These are phyloP conservation scores for Mortierella hygrophila DNA, from an alignment of 192 early-diverging fungal species.

Conservation along the genomic window DNA sequence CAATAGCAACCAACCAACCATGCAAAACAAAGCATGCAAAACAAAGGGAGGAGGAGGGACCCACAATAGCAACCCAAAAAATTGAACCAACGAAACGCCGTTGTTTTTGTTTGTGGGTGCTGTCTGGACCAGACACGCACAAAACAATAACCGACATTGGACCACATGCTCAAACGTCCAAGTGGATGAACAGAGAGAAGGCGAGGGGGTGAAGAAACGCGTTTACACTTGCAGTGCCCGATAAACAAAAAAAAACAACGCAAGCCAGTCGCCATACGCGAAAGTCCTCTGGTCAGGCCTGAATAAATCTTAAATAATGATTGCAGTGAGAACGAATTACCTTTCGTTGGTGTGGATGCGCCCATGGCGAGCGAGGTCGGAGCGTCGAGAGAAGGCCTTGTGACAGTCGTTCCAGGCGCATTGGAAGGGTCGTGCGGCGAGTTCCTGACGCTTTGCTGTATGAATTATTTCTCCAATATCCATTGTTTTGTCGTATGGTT, in stretches of 20 bases:
- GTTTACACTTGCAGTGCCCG: neutral
- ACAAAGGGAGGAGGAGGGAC: neutral
- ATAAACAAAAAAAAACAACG: neutral
- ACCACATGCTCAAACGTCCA: conserved; percentile 1
- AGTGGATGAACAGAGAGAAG: neutral
- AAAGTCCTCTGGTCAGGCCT: neutral
- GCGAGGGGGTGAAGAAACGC: neutral
- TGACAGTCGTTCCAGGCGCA: conserved; percentile 72
- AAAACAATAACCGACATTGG: neutral
- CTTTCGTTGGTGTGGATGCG: conserved; percentile 87
- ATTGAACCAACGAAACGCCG: neutral
- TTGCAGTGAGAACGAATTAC: conserved; percentile 8
- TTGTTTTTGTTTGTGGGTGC: neutral
- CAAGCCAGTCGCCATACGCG: too few species aligned
- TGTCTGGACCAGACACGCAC: neutral
- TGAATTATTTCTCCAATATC: conserved; percentile 70
- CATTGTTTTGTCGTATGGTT: conserved; percentile 30
- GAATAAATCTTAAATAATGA: too few species aligned
- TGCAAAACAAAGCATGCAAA: neutral
- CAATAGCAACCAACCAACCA: neutral
- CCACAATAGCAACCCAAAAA: neutral
- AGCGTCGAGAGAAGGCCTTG: conserved; percentile 78
- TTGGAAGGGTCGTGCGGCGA: conserved; percentile 59
- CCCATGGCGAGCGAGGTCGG: conserved; percentile 81
- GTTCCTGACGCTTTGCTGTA: conserved; percentile 50